phyloP scores from a whole-genome alignment of 1,139 yeast species.

The Yamadazyma sp. region DNA sequence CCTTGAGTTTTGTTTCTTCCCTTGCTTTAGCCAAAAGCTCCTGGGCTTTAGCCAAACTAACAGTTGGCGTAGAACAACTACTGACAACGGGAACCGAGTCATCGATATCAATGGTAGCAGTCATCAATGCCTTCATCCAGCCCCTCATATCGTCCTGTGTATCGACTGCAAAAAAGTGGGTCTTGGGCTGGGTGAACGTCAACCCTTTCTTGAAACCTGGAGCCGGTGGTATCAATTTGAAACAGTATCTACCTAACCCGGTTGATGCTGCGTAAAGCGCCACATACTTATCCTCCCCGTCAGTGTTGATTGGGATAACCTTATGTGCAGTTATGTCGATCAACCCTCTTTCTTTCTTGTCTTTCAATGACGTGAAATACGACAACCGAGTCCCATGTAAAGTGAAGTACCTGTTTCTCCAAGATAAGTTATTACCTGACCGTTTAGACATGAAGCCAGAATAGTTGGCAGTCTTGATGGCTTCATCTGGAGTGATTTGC shows the following conservation, averaged over 20 bases:
- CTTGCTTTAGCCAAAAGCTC: conserved; percentile 81
- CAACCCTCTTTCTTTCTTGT: conserved; percentile 83
- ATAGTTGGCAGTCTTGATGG: conserved; percentile 70
- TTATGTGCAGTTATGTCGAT: conserved; percentile 95
- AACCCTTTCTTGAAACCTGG: conserved; percentile 96
- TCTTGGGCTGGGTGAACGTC: conserved; percentile 93
- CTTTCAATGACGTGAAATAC: conserved; percentile 78
- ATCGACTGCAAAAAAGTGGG: conserved; percentile 95
- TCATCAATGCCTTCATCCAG: conserved; percentile 94
- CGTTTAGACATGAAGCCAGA: conserved; percentile 97
- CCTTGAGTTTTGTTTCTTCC: conserved; percentile 65
- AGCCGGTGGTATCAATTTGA: conserved; percentile 93
- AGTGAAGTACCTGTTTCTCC: conserved; percentile 89
- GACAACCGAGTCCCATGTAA: conserved; percentile 91
- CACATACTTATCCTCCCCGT: conserved; percentile 68
- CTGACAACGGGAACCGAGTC: conserved; percentile 92
- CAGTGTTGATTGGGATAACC: conserved; percentile 61
- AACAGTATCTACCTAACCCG: conserved; percentile 89
- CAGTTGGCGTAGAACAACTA: conserved; percentile 92
- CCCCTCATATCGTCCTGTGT: conserved; percentile 86
- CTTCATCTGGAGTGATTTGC: conserved; percentile 70
- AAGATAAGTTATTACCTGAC: conserved; percentile 77
- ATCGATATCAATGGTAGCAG: conserved; percentile 94
- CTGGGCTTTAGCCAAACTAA: conserved; percentile 82
- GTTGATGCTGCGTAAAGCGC: conserved; percentile 90